These are phyloP conservation scores for Fragaria ananassa DNA, from an alignment of 306 rosid species.

Conservation along the genomic window DNA sequence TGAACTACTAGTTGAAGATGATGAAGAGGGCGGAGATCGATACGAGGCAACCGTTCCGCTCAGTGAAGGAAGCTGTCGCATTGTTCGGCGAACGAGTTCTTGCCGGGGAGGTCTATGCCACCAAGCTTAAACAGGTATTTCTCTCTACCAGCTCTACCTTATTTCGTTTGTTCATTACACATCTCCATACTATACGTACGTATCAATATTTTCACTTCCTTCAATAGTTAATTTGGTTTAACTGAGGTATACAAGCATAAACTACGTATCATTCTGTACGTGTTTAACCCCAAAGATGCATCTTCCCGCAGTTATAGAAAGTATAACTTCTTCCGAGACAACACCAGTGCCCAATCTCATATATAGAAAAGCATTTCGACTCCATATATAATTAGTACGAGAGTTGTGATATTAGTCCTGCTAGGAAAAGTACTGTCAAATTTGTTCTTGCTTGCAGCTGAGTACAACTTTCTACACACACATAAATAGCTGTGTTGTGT, in stretches of 20 bases:
- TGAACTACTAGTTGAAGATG: constrained; percentile 6
- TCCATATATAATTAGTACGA: not conserved
- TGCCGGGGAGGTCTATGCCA: constrained; percentile 63
- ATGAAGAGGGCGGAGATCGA: constrained; percentile 72
- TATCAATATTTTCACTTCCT: not conserved
- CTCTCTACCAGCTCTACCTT: not conserved
- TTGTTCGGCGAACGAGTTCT: constrained; percentile 76
- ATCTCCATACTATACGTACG: not conserved
- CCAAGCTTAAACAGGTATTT: constrained; percentile 63
- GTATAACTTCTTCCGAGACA: not conserved
- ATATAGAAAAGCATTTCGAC: not conserved
- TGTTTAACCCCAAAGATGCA: not conserved
- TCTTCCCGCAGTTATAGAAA: not conserved
- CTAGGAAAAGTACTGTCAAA: not conserved
- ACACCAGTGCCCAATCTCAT: not conserved
- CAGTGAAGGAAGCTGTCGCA: constrained; percentile 85
- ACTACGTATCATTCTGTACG: not conserved
- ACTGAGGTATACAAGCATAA: not conserved
- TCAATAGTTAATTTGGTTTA: not conserved
- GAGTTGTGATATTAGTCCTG: no score
- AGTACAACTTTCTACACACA: not conserved
- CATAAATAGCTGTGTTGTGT: not conserved
- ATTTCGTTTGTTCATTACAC: not conserved
- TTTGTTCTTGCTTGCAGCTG: not conserved
- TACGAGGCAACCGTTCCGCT: constrained; percentile 68